Evolutionary conservation across 1,284 basidiomycete genomes (phyloP).

Genomic region (Cutaneotrichosporon cavernicola): DNA sequence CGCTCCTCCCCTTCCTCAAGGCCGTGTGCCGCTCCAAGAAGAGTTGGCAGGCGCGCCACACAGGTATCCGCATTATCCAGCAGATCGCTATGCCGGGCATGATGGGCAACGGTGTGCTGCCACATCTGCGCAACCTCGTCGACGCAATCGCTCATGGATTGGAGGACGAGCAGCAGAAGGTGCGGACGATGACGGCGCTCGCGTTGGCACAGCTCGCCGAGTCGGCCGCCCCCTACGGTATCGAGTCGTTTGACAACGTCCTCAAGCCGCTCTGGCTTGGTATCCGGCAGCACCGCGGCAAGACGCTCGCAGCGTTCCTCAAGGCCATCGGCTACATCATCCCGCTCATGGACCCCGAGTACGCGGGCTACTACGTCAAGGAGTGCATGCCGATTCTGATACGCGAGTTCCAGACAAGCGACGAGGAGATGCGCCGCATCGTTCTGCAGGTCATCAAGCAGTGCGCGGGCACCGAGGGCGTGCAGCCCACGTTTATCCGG

Average conservation of each 20-base stretch:
- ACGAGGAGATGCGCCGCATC: conserved; percentile 99
- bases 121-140: conserved; percentile 93
- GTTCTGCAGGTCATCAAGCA: conserved; percentile 99
- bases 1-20: conserved; percentile 94
- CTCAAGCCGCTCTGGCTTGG: conserved; percentile 98
- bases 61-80: conserved; percentile 98
- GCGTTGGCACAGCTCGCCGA: conserved; percentile 96
- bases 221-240: conserved; percentile 96
- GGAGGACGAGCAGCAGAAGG: conserved; percentile 98
- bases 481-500: conserved; percentile 88
- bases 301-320: conserved; percentile 94
- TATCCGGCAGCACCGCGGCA: conserved; percentile 95
- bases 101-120: conserved; percentile 99
- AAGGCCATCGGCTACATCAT: conserved; percentile 99
- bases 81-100: conserved; percentile 88
- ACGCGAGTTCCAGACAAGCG: conserved; percentile 98
- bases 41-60: conserved; percentile 99
- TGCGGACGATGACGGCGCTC: conserved; percentile 97
- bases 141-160: conserved; percentile 95
- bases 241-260: conserved; percentile 98
- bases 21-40: conserved; percentile 98
- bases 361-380: conserved; percentile 95
- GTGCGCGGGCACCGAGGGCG: conserved; percentile 96
- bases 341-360: conserved; percentile 99
- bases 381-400: conserved; percentile 97